Conservation (phyloP, 805 yeast genomes). For the Candida easanensis region DNA sequence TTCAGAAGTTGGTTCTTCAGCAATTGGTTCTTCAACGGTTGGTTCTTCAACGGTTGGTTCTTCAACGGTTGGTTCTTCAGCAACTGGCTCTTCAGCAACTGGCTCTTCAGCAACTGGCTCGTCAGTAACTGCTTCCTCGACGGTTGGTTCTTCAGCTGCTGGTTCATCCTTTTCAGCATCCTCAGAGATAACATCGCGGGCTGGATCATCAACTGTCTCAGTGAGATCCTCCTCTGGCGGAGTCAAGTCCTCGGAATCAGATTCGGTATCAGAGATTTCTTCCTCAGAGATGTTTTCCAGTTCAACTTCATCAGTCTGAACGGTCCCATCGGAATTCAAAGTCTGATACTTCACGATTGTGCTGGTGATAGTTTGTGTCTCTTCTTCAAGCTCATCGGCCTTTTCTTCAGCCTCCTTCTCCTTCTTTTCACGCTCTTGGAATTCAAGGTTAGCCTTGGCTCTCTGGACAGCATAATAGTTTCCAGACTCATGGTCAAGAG, state of each 20-base stretch:
- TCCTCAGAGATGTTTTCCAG: slow-evolving; percentile 15
- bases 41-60: slow-evolving; percentile 1
- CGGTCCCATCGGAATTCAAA: slow-evolving; percentile 16
- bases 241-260: slow-evolving; percentile 11
- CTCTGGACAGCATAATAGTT: slow-evolving; percentile 56
- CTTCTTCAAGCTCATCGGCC: slow-evolving; percentile 7
- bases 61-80: slow-evolving; percentile 1
- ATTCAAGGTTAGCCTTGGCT: slow-evolving; percentile 55
- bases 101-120: no score
- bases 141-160: no score
- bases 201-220: neutral
- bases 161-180: no score
- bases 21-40: slow-evolving; percentile 1
- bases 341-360: slow-evolving; percentile 18
- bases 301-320: slow-evolving; percentile 16
- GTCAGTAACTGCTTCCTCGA: no score
- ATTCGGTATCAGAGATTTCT: slow-evolving; percentile 12
- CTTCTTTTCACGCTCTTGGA: slow-evolving; percentile 50
- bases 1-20: neutral
- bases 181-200: no score
- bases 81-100: neutral
- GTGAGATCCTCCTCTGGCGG: neutral
- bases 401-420: slow-evolving; percentile 30
- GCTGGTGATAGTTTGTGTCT: slow-evolving; percentile 12
- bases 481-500: slow-evolving; percentile 57